These are phyloP conservation scores for Backusella luteola DNA, from an alignment of 192 early-diverging fungal species.

Conservation along the genomic window DNA sequence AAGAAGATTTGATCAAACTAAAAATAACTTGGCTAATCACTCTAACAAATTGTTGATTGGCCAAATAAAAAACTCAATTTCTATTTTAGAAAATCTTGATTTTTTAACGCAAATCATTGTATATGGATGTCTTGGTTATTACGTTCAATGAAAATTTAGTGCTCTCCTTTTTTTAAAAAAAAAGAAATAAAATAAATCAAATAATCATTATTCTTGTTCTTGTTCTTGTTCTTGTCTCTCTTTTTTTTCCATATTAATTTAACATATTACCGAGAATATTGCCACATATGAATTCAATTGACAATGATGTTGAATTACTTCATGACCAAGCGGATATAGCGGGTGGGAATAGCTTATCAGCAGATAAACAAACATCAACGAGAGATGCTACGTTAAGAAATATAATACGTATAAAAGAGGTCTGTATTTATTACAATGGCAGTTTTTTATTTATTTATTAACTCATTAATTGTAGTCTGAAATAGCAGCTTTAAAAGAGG, in stretches of 20 bases:
- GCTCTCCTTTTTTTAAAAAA: background rate
- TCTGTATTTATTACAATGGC: background rate
- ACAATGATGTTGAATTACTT: background rate
- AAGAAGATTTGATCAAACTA: no score
- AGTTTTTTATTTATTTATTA: background rate
- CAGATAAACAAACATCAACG: background rate
- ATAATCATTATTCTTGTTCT: background rate
- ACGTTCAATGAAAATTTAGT: background rate
- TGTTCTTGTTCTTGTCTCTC: background rate
- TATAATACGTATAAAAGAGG: background rate
- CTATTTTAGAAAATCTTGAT: no score
- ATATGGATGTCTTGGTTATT: background rate
- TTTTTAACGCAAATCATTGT: background rate
- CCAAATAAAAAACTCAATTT: no score
- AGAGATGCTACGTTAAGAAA: background rate
- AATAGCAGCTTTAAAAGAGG: slow-evolving; percentile 15
- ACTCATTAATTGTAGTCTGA: background rate
- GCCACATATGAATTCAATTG: background rate
- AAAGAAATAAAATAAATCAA: background rate
- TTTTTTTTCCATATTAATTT: background rate
- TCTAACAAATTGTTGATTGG: no score
- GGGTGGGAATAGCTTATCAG: background rate
- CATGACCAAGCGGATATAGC: background rate
- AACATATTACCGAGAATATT: background rate
- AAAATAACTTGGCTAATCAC: no score